Base-by-base conservation (phyloP, 2,329 filamentous ascomycete species). In the Pseudogymnoascus sp. region DNA sequence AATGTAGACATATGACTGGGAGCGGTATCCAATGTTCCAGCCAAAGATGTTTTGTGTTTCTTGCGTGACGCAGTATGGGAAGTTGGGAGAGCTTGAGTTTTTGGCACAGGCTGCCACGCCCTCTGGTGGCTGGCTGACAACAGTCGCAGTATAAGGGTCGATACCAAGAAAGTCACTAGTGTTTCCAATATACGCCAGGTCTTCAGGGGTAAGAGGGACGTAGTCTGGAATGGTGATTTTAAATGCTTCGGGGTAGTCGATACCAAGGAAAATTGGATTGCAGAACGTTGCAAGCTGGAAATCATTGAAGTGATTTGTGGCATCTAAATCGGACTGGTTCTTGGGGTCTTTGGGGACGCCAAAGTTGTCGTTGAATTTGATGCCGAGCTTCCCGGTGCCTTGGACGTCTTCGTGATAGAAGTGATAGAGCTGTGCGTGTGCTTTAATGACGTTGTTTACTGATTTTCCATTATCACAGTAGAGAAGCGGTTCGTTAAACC, bases 21-120 rank as follows among this genome's bases (percentile, higher is more conserved):
- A 82, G 11, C 76, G 74, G 63, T 84, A 83, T 18, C 83, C 83
- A 57, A 85, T 80, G 65, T 80, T 74, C 83, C 83, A 86, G 2
- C 81, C 81, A 30, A 77, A 38, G 1, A 73, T 69, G 38, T 79
- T 79, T 1, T 69, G 72, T 0, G 72, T 77, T 9, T 74, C 75
- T 61, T 80, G 76, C 0, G 74, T 75, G 1, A 81, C 80, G 64
- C 82, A 86, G 63, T 78, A 78, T 0, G 82, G 83, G 18, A 75
- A 78, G 7, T 78, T 71, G 0, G 77, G 65, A 30, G 78, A 74
- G 5, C 73, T 75, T 1, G 69, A 65, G 66, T 84, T 78, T 6
- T 71, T 63, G 1, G 78, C 74, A 65, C 82, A 85, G 4, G 74
- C 74, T 0, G 73, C 70, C 50, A 82, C 75, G 1, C 78, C 80